phyloP scores from a whole-genome alignment of 1,284 basidiomycete genomes.

The Sanghuangporus sanghuang region DNA sequence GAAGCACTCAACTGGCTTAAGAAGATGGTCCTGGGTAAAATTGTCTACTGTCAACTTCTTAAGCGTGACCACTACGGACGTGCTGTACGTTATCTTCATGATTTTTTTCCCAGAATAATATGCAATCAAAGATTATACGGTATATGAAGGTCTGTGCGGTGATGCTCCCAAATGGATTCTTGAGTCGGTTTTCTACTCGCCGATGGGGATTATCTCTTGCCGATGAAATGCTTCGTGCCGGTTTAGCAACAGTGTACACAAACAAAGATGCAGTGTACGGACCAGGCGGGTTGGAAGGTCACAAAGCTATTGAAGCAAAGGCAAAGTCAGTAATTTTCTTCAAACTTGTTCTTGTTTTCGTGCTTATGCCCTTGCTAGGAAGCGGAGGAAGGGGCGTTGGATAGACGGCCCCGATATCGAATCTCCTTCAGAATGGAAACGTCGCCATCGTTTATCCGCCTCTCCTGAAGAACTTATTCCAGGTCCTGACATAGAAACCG shows the following conservation, averaged over 20 bases:
- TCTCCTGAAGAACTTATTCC: neutral
- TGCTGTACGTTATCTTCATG: constrained; percentile 45
- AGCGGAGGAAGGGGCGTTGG: constrained; percentile 70
- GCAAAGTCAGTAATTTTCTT: constrained; percentile 52
- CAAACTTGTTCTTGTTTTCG: neutral
- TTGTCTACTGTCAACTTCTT: constrained; percentile 64
- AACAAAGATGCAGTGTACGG: constrained; percentile 79
- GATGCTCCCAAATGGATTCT: constrained; percentile 38
- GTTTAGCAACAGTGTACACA: constrained; percentile 72
- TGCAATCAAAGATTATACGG: neutral
- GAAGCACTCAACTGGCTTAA: constrained; percentile 76
- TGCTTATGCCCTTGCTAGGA: constrained; percentile 31
- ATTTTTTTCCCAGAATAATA: neutral
- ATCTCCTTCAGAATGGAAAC: constrained; percentile 77
- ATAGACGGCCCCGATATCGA: constrained; percentile 50
- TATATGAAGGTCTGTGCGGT: constrained; percentile 64
- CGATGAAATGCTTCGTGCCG: constrained; percentile 73
- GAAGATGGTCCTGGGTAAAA: constrained; percentile 47
- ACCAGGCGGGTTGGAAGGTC: constrained; percentile 55
- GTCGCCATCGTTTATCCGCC: constrained; percentile 35
- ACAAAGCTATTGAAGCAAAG: constrained; percentile 51
- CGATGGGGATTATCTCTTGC: constrained; percentile 51
- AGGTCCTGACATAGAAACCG: neutral
- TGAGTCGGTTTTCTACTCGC: constrained; percentile 41
- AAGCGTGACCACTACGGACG: constrained; percentile 79